These are phyloP conservation scores for Metschnikowia hibisci DNA, from an alignment of 805 yeast genomes.

Conservation along the genomic window DNA sequence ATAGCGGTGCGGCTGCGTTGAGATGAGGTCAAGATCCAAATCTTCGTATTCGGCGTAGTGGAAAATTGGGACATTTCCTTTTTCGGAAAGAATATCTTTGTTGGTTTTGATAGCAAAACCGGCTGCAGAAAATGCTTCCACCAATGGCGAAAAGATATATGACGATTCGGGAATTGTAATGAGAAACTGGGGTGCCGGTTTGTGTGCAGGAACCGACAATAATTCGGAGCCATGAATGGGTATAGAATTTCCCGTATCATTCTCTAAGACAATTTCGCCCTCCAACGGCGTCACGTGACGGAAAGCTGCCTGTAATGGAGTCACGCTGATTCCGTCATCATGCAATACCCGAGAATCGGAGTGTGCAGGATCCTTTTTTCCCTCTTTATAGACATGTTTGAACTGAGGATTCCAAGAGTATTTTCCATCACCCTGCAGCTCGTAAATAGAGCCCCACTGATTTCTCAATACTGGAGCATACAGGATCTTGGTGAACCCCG, in stretches of 20 bases:
- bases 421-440: constrained; percentile 25
- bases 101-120: constrained; percentile 28
- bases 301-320: constrained; percentile 65
- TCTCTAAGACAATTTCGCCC: constrained; percentile 54
- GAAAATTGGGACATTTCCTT: constrained; percentile 39
- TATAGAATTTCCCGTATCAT: not conserved
- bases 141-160: constrained; percentile 43
- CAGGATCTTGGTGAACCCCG: constrained; percentile 55
- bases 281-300: constrained; percentile 45
- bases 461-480: constrained; percentile 82
- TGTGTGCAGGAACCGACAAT: not conserved
- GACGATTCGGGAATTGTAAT: constrained; percentile 35
- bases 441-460: constrained; percentile 69
- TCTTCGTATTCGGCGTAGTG: constrained; percentile 92
- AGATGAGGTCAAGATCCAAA: constrained; percentile 65
- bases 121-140: constrained; percentile 30
- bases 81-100: constrained; percentile 15
- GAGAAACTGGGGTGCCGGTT: constrained; percentile 20
- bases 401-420: constrained; percentile 87
- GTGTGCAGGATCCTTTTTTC: constrained; percentile 37
- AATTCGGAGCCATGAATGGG: not conserved
- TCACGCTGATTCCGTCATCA: constrained; percentile 55
- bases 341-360: constrained; percentile 71
- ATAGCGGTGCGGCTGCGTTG: constrained; percentile 44
- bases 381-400: constrained; percentile 55